Evolutionary conservation across 768 basidiomycete species (phyloP).

Genomic region (Rubroboletus satanas): DNA sequence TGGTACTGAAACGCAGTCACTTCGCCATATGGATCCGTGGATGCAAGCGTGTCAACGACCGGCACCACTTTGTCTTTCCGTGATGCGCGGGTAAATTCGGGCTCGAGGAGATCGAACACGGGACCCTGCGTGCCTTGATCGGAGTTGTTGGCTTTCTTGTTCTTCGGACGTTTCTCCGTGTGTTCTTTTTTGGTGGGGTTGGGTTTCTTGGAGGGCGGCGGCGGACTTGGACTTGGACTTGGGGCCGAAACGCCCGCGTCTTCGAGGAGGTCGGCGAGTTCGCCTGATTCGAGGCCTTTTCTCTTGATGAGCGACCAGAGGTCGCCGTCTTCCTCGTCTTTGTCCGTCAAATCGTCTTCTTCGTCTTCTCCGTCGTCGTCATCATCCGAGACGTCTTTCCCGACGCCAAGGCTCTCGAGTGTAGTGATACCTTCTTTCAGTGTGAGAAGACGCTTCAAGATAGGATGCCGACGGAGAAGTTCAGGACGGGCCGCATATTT

Average conservation of each 20-base stretch:
- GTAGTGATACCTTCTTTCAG: constrained; percentile 79
- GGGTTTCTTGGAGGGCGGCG: constrained; percentile 3
- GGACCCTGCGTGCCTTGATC: constrained; percentile 29
- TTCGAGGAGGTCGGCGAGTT: constrained; percentile 55
- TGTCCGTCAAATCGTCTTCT: constrained; percentile 34
- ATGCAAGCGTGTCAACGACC: constrained; percentile 4
- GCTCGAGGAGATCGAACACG: constrained; percentile 78
- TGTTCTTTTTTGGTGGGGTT: constrained; percentile 7
- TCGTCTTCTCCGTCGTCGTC: constrained; percentile 35
- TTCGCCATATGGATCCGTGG: constrained; percentile 64
- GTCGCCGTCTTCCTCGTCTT: constrained; percentile 38
- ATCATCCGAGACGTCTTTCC: constrained; percentile 45
- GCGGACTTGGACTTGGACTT: constrained; percentile 13
- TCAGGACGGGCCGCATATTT: constrained; percentile 60
- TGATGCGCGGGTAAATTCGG: constrained; percentile 42
- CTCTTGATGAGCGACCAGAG: constrained; percentile 42
- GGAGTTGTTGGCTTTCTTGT: constrained; percentile 54
- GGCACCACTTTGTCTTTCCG: constrained; percentile 11
- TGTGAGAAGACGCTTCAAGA: constrained; percentile 70
- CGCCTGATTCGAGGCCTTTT: constrained; percentile 38
- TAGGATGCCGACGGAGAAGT: constrained; percentile 64
- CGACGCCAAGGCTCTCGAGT: constrained; percentile 83
- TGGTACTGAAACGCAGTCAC: constrained; percentile 58
- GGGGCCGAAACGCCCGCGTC: constrained; percentile 38
- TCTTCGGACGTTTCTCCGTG: constrained; percentile 35